Conservation (phyloP, 2,329 filamentous ascomycete genomes). For the Neopestalotiopsis rosae region DNA sequence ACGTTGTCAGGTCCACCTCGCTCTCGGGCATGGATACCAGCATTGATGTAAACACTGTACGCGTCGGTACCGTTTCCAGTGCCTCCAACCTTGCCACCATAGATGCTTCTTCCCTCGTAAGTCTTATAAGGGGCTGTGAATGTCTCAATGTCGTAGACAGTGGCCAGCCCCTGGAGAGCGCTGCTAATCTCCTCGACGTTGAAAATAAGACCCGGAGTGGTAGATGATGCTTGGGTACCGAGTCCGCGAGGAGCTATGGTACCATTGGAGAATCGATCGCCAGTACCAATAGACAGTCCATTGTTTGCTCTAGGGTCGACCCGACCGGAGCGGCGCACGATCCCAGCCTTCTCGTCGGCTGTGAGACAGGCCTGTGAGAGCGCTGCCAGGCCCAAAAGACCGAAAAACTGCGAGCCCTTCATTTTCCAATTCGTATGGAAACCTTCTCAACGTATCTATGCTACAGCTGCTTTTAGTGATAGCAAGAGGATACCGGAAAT, state of each 20-base stretch:
- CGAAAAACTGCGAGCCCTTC: conserved; percentile 10
- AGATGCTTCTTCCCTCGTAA: conserved; percentile 44
- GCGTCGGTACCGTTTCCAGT: conserved; percentile 43
- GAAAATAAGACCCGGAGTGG: conserved; percentile 43
- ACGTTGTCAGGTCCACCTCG: conserved; percentile 61
- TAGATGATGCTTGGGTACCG: conserved; percentile 41
- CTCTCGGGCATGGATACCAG: conserved; percentile 62
- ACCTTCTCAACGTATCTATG: no score
- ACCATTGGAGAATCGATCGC: conserved; percentile 44
- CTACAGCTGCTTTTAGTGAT: no score
- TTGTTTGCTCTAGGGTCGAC: conserved; percentile 13
- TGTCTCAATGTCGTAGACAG: conserved; percentile 43
- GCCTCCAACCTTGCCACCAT: conserved; percentile 49
- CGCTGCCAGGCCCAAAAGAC: conserved; percentile 10
- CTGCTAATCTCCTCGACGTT: conserved; percentile 47
- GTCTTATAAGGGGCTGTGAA: conserved; percentile 48
- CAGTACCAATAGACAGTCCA: conserved; percentile 32
- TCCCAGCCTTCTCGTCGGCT: conserved; percentile 2
- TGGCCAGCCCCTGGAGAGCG: conserved; percentile 45
- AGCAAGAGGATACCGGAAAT: no score
- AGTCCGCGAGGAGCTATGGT: conserved; percentile 46
- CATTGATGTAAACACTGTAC: conserved; percentile 57
- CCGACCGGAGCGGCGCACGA: neutral
- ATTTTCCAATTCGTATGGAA: neutral
- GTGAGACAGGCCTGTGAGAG: conserved; percentile 14